These are phyloP conservation scores for Tephrocybe sp. DNA, from an alignment of 768 basidiomycete species.

Conservation along the genomic window DNA sequence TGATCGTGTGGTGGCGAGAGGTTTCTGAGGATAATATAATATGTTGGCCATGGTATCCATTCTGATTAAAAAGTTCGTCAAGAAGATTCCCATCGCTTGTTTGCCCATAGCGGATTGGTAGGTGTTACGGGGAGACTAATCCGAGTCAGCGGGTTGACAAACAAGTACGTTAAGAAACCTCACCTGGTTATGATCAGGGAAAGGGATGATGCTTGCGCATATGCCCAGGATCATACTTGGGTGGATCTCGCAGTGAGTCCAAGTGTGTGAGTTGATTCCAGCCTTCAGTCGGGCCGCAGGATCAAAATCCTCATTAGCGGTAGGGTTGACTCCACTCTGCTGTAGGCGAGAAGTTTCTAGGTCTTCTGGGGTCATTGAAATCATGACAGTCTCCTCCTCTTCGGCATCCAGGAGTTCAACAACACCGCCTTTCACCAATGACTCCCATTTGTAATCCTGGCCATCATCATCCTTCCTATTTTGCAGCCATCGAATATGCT, in stretches of 20 bases:
- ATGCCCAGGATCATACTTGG: constrained; percentile 99
- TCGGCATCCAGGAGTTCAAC: constrained; percentile 96
- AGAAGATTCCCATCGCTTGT: constrained; percentile 99
- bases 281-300: constrained; percentile 87
- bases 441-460: constrained; percentile 79
- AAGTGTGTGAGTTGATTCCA: constrained; percentile 80
- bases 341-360: constrained; percentile 78
- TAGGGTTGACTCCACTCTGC: constrained; percentile 55
- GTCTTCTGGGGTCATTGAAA: constrained; percentile 97
- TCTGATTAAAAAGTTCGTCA: constrained; percentile 97
- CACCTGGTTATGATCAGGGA: constrained; percentile 99
- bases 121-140: constrained; percentile 96
- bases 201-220: constrained; percentile 98
- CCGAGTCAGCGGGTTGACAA: constrained; percentile 9
- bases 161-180: constrained; percentile 22
- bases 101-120: constrained; percentile 99
- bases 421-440: constrained; percentile 81
- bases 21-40: constrained; percentile 98
- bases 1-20: constrained; percentile 95
- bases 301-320: constrained; percentile 74
- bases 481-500: constrained; percentile 73
- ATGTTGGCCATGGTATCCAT: constrained; percentile 99
- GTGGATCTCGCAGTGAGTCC: constrained; percentile 99
- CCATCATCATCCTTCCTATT: constrained; percentile 57
- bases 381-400: constrained; percentile 99